phyloP scores from a whole-genome alignment of 371 early-diverging fungal species.

The Mortierella sp. region DNA sequence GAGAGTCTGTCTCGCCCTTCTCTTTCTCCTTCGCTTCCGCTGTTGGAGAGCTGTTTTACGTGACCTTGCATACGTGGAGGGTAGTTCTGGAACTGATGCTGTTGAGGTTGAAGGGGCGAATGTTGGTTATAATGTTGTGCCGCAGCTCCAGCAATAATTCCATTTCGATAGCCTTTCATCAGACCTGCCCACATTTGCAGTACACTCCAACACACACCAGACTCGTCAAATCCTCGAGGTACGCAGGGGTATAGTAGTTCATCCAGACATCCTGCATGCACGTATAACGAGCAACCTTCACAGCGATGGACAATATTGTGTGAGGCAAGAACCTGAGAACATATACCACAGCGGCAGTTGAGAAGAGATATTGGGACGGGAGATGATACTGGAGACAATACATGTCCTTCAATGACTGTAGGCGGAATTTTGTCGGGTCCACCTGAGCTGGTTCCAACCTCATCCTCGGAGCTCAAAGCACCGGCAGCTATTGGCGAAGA shows the following conservation, averaged over 20 bases:
- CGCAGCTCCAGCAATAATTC: conserved; percentile 57
- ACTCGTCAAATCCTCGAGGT: conserved; percentile 77
- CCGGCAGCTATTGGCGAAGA: conserved; percentile 9
- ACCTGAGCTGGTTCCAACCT: background rate
- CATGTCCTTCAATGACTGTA: conserved; percentile 38
- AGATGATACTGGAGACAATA: conserved; percentile 19
- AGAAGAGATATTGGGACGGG: conserved; percentile 25
- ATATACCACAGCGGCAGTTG: conserved; percentile 40
- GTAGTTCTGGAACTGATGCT: background rate
- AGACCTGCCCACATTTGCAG: conserved; percentile 84
- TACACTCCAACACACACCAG: conserved; percentile 76
- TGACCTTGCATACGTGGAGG: conserved; percentile 14
- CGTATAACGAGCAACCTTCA: conserved; percentile 67
- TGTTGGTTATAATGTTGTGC: conserved; percentile 31
- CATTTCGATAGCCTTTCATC: conserved; percentile 77
- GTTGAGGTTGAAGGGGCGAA: conserved; percentile 3
- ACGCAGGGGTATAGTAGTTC: conserved; percentile 70
- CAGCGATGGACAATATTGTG: conserved; percentile 35
- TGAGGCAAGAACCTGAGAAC: conserved; percentile 20
- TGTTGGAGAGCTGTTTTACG: conserved; percentile 31
- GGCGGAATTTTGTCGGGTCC: conserved; percentile 6
- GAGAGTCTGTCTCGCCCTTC: conserved; percentile 35
- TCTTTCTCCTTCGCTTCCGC: conserved; percentile 35
- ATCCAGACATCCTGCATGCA: conserved; percentile 69
- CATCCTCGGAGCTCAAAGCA: conserved; percentile 10